These are phyloP conservation scores for Marasmius sp. DNA, from an alignment of 1,284 basidiomycete genomes.

Conservation along the genomic window DNA sequence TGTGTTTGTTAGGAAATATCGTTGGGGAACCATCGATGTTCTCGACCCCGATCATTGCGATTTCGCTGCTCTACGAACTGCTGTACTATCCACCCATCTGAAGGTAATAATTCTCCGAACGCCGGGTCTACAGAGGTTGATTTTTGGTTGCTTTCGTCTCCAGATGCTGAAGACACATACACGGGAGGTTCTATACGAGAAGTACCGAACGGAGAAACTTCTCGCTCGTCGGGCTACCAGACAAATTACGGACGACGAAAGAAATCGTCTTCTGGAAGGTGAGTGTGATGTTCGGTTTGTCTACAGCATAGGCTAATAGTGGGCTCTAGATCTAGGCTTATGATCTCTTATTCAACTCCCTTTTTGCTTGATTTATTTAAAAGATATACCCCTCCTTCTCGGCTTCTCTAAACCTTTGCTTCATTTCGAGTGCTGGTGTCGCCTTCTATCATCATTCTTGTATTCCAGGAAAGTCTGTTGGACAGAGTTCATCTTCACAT, in stretches of 20 bases:
- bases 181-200: constrained; percentile 82
- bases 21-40: constrained; percentile 84
- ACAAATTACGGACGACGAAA: constrained; percentile 71
- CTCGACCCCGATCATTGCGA: constrained; percentile 81
- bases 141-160: constrained; percentile 11
- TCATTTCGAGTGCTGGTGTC: neutral
- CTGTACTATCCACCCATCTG: constrained; percentile 76
- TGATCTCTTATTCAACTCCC: neutral
- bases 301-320: neutral
- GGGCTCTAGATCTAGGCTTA: neutral
- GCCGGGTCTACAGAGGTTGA: constrained; percentile 13
- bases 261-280: constrained; percentile 72
- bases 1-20: constrained; percentile 70
- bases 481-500: no score
- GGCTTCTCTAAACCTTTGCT: neutral
- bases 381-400: neutral
- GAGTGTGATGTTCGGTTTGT: constrained; percentile 17
- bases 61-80: constrained; percentile 77
- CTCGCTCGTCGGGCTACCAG: constrained; percentile 77
- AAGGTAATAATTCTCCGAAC: constrained; percentile 47
- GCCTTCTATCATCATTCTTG: no score
- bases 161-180: constrained; percentile 78
- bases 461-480: no score
- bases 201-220: constrained; percentile 81
- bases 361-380: neutral